A percentile compares a stretch with the other conserved stretches of the same genome.
These are phyloP conservation scores for Scheffersomyces segobiensis DNA, from an alignment of 1,139 yeast species.

Conservation along the genomic window DNA sequence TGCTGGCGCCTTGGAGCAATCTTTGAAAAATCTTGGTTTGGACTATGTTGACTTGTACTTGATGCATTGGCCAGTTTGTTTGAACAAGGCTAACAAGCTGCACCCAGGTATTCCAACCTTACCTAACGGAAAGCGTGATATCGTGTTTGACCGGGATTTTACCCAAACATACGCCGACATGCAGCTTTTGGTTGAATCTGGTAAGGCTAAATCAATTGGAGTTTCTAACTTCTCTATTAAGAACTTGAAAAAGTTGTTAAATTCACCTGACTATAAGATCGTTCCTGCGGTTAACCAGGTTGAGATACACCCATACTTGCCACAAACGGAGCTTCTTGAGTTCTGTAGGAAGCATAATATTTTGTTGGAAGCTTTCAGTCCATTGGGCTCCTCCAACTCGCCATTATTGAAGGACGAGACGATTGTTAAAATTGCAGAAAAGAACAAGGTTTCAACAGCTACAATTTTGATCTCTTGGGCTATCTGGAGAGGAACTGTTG, in stretches of 20 bases:
- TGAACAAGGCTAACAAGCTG: conserved; percentile 5
- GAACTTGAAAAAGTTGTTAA: conserved; percentile 15
- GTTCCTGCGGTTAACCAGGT: conserved; percentile 21
- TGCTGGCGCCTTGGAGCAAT: conserved; percentile 56
- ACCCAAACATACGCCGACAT: conserved; percentile 13
- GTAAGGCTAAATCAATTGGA: conserved; percentile 19
- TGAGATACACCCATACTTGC: conserved; percentile 24
- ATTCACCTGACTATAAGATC: conserved; percentile 15
- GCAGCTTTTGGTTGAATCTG: conserved; percentile 11
- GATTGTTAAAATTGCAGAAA: conserved; percentile 16
- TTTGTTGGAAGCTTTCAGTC: conserved; percentile 21
- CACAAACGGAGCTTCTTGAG: conserved; percentile 17
- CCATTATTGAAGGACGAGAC: conserved; percentile 17
- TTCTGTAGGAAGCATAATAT: conserved; percentile 15
- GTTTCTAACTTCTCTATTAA: conserved; percentile 19
- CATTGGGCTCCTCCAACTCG: conserved; percentile 22
- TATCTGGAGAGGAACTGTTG: conserved; percentile 21
- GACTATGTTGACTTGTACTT: conserved; percentile 83
- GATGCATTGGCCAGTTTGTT: conserved; percentile 80
- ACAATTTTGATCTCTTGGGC: conserved; percentile 21
- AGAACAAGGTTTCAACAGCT: conserved; percentile 15
- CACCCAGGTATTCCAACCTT: conserved; percentile 44
- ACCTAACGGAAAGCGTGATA: conserved; percentile 15
- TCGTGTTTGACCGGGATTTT: conserved; percentile 16
- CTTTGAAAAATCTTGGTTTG: conserved; percentile 65